Evolutionary conservation across 257 asterid genomes (phyloP), one percentile per base, ranked within the genome.

Genomic region (Asclepias syriaca): DNA sequence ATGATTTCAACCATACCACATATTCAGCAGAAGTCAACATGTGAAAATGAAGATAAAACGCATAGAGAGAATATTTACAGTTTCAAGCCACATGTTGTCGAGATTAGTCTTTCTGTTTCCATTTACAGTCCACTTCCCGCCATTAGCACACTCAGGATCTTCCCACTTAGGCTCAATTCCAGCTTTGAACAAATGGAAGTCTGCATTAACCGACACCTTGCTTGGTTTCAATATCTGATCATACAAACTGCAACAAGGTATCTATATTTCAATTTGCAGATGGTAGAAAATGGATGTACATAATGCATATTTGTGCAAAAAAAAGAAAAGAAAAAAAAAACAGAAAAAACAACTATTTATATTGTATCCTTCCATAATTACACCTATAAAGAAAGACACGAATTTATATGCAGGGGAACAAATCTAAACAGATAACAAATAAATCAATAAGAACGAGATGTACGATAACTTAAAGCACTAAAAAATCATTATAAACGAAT

Each of bases 81-180:
- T 89, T 89, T 94, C 96, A 73, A 89, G 96, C 97, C 97, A 91
- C 88, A 91, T 88, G 49, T 57, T 84, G 55, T 94, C 99, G 39
- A 94, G 88, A 66, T 69, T 76, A 32, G 84, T 32, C 80, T 84
- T 94, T 71, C 80, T 79, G 84, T 55, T 81, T 84, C 88, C 71
- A 51, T 74, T 63, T 40, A 85, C 86, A 12, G 96, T 85, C 98
- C 97, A 94, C 80, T 91, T 94, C 83, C 98, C 97, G 57, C 98
- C 98, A 68, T 71, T 84, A 45, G 95, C 95, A 83, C 97, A 94
- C 86, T 91, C 96, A 0, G 96, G 97, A 85, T 93, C 98, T 85
- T 93, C 99, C 99, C 99, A 94, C 80, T 94, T 94, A 72, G 97
- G 99, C 83, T 89, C 97, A 77, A 88, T 84, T 69, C 98, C 97